Evolutionary conservation across 441 rosid species (phyloP), one percentile per base, ranked within the genome.

Genomic region (Gossypium davidsonii): DNA sequence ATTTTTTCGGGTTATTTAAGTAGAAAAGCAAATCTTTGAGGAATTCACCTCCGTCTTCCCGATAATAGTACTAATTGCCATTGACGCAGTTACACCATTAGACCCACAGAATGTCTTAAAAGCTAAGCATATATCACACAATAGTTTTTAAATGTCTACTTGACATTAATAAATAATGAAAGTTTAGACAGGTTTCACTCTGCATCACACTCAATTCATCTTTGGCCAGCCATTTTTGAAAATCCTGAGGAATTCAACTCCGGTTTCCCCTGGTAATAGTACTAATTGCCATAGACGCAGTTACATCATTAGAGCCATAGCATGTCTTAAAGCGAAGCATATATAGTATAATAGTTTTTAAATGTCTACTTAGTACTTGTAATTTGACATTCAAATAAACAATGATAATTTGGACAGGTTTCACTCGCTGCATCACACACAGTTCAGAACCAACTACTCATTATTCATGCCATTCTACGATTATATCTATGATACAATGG

Each of bases 371-470:
- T 7, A 37, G 10, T 37, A 8, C 15, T 55, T 56, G 7, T 18
- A 18, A 17, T 53, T 18, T 18, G 60, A 8, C 28, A 2, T 15
- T 11, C 15, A 11, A 46, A 46, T 34, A 7, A 53, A 53, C 8
- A 53, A 53, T 55, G 58, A 15, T 18, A 53, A 55, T 20, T 56
- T 56, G 26, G 11, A 11, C 79, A 88, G 90, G 78, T 88, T 76
- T 48, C 93, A 88, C 60, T 88, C 92, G 1, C 76, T 86, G 18
- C 90, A 88, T 67, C 92, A 86, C 78, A 88, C 92, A 0, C 90
- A 85, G 26, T 88, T 86, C 67, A 71, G 86, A 11, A 83, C 89
- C 26, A 88, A 88, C 46, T 88, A 84, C 80, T 73, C 80, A 0
- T 78, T 88, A 0, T 88, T 88, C 74, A 85, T 88, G 92, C 92